phyloP scores from a whole-genome alignment of 208 protist species.

The Trypanosomatidae sp. region DNA sequence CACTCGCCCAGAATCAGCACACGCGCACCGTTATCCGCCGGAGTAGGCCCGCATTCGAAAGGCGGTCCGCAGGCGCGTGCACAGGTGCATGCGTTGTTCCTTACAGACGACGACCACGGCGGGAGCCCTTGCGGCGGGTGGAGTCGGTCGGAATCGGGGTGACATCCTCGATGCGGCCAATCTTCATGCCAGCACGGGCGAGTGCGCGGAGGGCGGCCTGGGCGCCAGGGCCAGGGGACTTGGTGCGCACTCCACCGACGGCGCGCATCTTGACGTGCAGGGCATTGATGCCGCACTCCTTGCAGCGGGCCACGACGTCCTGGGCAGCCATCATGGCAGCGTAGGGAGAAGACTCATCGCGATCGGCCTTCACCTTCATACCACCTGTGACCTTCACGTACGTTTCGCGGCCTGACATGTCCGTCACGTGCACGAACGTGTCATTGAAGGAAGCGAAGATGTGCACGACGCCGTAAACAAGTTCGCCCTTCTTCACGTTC shows the following conservation, averaged over 20 bases:
- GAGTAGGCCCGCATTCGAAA: not conserved
- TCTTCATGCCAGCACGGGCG: constrained; percentile 99
- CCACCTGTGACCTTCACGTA: constrained; percentile 99
- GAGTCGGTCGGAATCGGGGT: constrained; percentile 99
- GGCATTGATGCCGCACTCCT: constrained; percentile 98
- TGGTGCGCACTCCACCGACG: constrained; percentile 98
- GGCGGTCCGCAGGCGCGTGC: not conserved
- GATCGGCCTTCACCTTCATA: constrained; percentile 99
- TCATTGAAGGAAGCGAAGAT: constrained; percentile 98
- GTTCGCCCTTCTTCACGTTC: constrained; percentile 82
- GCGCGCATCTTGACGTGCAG: constrained; percentile 99
- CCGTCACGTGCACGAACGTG: constrained; percentile 99
- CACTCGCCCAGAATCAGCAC: not conserved
- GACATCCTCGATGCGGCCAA: constrained; percentile 99
- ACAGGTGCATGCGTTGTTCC: not conserved
- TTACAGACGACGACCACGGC: constrained; percentile 98
- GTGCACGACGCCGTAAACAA: constrained; percentile 99
- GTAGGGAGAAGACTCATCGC: constrained; percentile 99
- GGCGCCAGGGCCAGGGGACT: constrained; percentile 99
- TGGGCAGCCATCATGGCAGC: constrained; percentile 99
- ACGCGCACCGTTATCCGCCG: not conserved
- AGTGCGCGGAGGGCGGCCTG: constrained; percentile 99
- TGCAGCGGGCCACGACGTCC: constrained; percentile 97
- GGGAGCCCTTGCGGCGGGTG: constrained; percentile 98
- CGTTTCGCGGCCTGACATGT: constrained; percentile 99